Evolutionary conservation across 176 grass and related monocot species (phyloP), one percentile per base, ranked within the genome.

Genomic region (Oryza australiensis): DNA sequence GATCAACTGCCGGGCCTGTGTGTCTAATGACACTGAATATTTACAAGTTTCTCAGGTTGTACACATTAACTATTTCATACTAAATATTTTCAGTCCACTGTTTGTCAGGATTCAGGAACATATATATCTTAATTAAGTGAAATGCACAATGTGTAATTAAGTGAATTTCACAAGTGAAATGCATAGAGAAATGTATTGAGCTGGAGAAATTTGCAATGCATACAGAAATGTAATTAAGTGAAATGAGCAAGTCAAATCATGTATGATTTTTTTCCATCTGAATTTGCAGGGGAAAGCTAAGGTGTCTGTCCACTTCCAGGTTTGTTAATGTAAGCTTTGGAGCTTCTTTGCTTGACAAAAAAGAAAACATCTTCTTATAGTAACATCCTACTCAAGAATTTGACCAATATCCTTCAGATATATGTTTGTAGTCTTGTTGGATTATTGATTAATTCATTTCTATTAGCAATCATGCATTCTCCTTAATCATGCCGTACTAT

Each of bases 401-500:
- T 76, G 71, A 81, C 78, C 48, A 26, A 29, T 73, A 29, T 73
- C 71, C 70, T 72, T 12, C 26, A 59, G 5, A 46, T 67, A 77
- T 20, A 15, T 60, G 26, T 32, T 63, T 51, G 79, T 63, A 55
- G 40, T 82, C 18, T 32, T 41, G 34, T 29, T 72, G 51, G 26
- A 12, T 20, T 75, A 12, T 20, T 75, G 48, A 67, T 27, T 75
- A 81, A 68, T 75, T 53, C 73, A 77, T 77, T 34, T 24, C 23
- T 34, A 18, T 13, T 69, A 34, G 45, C 22, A 68, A 86, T 86
- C 78, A 87, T 81, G 29, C 43, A 81, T 74, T 70, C 67, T 75
- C 30, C 46, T 76, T 81, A 81, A 75, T 87, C 85, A 81, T 87
- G 34, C 9, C 77, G 46, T 67, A 60, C 71, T 45, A 68, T 74